Evolutionary conservation across 2,329 filamentous ascomycete genomes (phyloP), one percentile per base, ranked within the genome.

Genomic region (Monosporascus cannonballus): DNA sequence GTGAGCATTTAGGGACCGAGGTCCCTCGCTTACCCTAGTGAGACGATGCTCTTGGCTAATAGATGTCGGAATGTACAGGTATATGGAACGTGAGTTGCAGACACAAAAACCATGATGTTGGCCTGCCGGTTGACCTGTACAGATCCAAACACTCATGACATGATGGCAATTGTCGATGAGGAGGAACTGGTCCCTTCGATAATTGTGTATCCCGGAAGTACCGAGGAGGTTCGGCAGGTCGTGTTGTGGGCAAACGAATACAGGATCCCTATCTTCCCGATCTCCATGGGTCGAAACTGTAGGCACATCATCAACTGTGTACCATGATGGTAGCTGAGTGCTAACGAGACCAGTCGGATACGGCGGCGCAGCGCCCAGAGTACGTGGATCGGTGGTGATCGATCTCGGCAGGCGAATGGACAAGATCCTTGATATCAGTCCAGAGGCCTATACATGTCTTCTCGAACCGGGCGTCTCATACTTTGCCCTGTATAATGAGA

Each of bases 391-490:
- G n/a, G 66, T 81, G 0, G 73, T 73, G 3, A 51, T 81, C 20
- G 76, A 81, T 54, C 67, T 81, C n/a, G 78, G 78, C 3, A 72
- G 65, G 39, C 69, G 76, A 41, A 79, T 83, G 78, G 75, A 77
- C 60, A 72, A 70, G 57, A 71, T 83, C 8, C 59, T 83, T 8
- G 69, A 78, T 38, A 72, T 83, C 15, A 74, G 79, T 58, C 70
- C 69, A 0, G 73, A 77, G 17, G 73, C 72, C 42, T 76, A 74
- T 20, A 78, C 71, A 51, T 76, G 71, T 42, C 64, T 83, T 0
- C 71, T 83, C 4, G 79, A 83, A 60, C 80, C 80, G 0, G 79
- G 80, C 1, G 79, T 83, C 0, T 76, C 78, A 0, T 82, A 75
- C 59, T 73, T 75, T 51, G 71, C 72, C 27, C 66, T 83, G 7